phyloP scores from a whole-genome alignment of 2,329 filamentous ascomycete genomes.

The Aspergillus nomiae region DNA sequence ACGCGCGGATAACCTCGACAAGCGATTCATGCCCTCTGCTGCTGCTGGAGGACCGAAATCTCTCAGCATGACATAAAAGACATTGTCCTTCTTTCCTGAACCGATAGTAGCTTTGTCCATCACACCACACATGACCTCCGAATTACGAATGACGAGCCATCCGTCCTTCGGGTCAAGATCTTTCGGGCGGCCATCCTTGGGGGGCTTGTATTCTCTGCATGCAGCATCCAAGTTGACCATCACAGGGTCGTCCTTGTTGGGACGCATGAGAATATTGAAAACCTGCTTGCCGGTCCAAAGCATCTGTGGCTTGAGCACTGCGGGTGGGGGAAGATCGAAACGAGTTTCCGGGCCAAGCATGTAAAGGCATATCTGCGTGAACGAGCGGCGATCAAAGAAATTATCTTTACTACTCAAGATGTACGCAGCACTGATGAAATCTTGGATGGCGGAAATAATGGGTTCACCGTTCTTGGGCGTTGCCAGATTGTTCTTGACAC shows the following conservation, averaged over 20 bases:
- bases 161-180: slow-evolving; percentile 83
- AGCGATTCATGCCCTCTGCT: slow-evolving; percentile 87
- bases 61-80: slow-evolving; percentile 95
- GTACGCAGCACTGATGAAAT: slow-evolving; percentile 97
- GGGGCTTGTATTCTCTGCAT: slow-evolving; percentile 69
- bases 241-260: slow-evolving; percentile 80
- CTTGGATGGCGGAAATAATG: slow-evolving; percentile 97
- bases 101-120: slow-evolving; percentile 99
- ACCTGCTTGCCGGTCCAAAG: slow-evolving; percentile 98
- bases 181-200: slow-evolving; percentile 41
- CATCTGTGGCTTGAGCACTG: slow-evolving; percentile 79
- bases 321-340: slow-evolving; percentile 82
- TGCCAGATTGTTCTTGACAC: slow-evolving; percentile 92
- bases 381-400: slow-evolving; percentile 86
- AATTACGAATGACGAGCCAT: slow-evolving; percentile 92
- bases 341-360: slow-evolving; percentile 83
- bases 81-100: slow-evolving; percentile 93
- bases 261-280: slow-evolving; percentile 88
- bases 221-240: slow-evolving; percentile 91
- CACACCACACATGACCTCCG: slow-evolving; percentile 92
- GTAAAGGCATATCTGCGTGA: slow-evolving; percentile 86
- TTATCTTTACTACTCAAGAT: slow-evolving; percentile 88
- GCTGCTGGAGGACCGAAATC: slow-evolving; percentile 91
- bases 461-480: slow-evolving; percentile 98
- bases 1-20: slow-evolving; percentile 87